phyloP scores from a whole-genome alignment of 495 filamentous ascomycete genomes.

The Arthonia radiata region DNA sequence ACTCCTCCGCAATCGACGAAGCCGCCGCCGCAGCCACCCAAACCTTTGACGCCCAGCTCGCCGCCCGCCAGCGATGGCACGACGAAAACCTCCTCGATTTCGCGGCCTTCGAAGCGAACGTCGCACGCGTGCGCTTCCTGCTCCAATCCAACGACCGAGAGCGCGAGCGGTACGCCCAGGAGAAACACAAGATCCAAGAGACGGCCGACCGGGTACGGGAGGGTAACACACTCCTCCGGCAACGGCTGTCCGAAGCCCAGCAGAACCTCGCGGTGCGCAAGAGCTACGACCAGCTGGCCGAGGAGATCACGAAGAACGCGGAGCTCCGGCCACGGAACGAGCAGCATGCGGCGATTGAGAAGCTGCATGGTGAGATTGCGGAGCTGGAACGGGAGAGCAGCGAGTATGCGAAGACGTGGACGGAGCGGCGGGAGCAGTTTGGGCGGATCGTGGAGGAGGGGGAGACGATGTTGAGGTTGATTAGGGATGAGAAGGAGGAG shows the following conservation, averaged over 20 bases:
- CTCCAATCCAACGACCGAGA: slow-evolving; percentile 61
- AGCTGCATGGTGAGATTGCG: slow-evolving; percentile 64
- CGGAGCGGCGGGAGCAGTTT: slow-evolving; percentile 69
- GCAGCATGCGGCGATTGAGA: slow-evolving; percentile 49
- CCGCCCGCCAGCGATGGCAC: slow-evolving; percentile 27
- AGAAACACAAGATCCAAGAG: slow-evolving; percentile 49
- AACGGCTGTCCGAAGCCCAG: slow-evolving; percentile 51
- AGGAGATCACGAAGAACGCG: slow-evolving; percentile 65
- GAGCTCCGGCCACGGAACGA: slow-evolving; percentile 62
- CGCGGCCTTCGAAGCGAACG: slow-evolving; percentile 63
- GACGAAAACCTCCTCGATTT: slow-evolving; percentile 81
- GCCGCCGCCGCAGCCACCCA: slow-evolving; percentile 18
- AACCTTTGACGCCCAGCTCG: slow-evolving; percentile 13
- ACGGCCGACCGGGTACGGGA: slow-evolving; percentile 55
- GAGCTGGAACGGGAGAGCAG: slow-evolving; percentile 66
- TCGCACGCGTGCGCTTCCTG: slow-evolving; percentile 73
- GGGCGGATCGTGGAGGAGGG: slow-evolving; percentile 77
- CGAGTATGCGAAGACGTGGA: slow-evolving; percentile 64
- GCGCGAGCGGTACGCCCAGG: slow-evolving; percentile 59
- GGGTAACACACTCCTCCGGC: slow-evolving; percentile 43
- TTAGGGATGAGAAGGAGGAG: slow-evolving; percentile 92
- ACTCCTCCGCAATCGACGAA: slow-evolving; percentile 25
- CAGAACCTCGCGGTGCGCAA: slow-evolving; percentile 52
- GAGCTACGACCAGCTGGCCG: slow-evolving; percentile 61
- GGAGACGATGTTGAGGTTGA: slow-evolving; percentile 57